These are phyloP conservation scores for Morella rubra DNA, from an alignment of 306 rosid genomes.

Conservation along the genomic window DNA sequence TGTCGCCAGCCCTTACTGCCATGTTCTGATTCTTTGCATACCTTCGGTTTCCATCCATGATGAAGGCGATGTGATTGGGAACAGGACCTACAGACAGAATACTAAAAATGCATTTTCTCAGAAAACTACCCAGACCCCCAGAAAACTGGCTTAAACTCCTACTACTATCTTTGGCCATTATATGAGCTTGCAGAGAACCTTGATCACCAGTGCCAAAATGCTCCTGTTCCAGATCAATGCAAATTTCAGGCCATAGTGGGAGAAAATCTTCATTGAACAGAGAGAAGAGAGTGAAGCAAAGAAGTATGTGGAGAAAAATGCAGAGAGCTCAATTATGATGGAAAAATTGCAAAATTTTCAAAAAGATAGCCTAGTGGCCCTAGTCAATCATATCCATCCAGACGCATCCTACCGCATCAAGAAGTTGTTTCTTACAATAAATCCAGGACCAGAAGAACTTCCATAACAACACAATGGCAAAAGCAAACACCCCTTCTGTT, in stretches of 20 bases:
- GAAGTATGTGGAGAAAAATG: neutral
- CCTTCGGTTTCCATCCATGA: slow-evolving; percentile 94
- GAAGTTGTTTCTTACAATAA: neutral
- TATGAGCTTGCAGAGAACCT: slow-evolving; percentile 18
- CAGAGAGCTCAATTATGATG: neutral
- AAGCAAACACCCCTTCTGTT: no score
- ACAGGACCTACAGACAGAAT: slow-evolving; percentile 61
- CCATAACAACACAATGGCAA: no score
- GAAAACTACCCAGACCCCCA: slow-evolving; percentile 36
- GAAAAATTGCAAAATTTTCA: neutral
- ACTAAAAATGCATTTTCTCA: slow-evolving; percentile 55
- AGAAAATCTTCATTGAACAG: neutral
- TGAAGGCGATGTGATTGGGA: slow-evolving; percentile 78
- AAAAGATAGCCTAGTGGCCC: neutral
- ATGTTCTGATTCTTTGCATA: slow-evolving; percentile 55
- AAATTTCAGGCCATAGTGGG: slow-evolving; percentile 2
- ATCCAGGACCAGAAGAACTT: no score
- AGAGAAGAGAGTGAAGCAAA: neutral
- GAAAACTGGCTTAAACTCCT: slow-evolving; percentile 20
- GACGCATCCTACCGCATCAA: neutral
- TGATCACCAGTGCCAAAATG: neutral
- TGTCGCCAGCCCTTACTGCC: slow-evolving; percentile 57
- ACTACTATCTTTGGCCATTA: slow-evolving; percentile 41
- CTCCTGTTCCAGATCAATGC: slow-evolving; percentile 25
- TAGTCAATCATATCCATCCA: neutral